Conservation (phyloP, 257 asterid genomes). For the Primulina eburnea region DNA sequence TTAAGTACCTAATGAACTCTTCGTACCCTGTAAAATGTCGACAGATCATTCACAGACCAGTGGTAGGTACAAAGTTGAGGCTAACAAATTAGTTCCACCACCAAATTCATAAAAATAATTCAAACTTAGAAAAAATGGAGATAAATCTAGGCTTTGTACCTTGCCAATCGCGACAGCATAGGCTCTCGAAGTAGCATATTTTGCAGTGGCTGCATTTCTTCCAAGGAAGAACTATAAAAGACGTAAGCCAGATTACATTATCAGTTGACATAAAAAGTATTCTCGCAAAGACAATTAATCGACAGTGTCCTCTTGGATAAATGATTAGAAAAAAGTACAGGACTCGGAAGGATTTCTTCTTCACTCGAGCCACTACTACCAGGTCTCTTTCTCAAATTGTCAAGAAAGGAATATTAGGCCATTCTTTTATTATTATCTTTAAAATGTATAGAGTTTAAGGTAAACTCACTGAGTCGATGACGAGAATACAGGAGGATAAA, state of each 20-base stretch:
- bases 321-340: neutral
- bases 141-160: constrained; percentile 33
- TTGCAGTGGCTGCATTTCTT: constrained; percentile 44
- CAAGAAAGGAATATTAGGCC: neutral
- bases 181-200: constrained; percentile 80
- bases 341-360: neutral
- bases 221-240: constrained; percentile 33
- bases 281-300: neutral
- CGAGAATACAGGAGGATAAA: too few relatives aligned
- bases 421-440: neutral
- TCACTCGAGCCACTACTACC: neutral
- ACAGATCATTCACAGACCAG: constrained; percentile 1
- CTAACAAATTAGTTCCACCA: neutral
- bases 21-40: constrained; percentile 32
- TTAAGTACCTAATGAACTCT: constrained; percentile 27
- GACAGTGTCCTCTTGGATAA: neutral
- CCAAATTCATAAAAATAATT: neutral
- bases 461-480: neutral
- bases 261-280: neutral
- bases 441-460: neutral
- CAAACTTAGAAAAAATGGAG: neutral
- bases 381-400: neutral
- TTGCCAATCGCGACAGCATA: constrained; percentile 66
- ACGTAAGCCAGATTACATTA: neutral
- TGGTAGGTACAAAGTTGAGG: neutral